Evolutionary conservation across 768 basidiomycete species (phyloP).

Genomic region (Trametes coccinea): DNA sequence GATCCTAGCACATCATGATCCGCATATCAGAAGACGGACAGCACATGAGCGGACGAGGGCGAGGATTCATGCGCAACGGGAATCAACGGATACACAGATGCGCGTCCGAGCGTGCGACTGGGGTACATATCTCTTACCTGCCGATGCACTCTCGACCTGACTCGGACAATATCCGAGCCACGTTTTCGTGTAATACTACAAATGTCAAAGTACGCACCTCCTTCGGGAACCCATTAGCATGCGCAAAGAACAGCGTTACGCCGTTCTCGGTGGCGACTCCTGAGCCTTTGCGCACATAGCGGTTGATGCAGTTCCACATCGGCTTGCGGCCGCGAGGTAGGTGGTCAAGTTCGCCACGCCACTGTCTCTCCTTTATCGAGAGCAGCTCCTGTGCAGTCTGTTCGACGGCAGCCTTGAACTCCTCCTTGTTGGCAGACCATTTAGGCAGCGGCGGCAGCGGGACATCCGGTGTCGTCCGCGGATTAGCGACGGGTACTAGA

Average conservation of each 20-base stretch:
- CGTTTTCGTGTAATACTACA: too few species aligned
- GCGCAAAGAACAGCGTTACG: slow-evolving; percentile 72
- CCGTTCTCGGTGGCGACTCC: slow-evolving; percentile 34
- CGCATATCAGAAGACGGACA: neutral
- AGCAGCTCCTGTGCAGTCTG: slow-evolving; percentile 31
- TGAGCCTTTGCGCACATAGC: slow-evolving; percentile 51
- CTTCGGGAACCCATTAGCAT: slow-evolving; percentile 88
- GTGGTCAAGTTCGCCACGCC: slow-evolving; percentile 26
- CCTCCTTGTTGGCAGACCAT: slow-evolving; percentile 37
- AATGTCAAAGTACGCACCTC: slow-evolving; percentile 49
- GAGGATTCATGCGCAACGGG: too few species aligned
- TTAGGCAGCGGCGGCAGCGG: slow-evolving; percentile 39
- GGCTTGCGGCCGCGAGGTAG: slow-evolving; percentile 32
- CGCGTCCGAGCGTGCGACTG: too few species aligned
- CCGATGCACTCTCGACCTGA: too few species aligned
- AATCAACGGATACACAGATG: too few species aligned
- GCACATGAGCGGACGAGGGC: too few species aligned
- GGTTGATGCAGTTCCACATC: slow-evolving; percentile 73
- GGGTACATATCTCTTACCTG: too few species aligned
- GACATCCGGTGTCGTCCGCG: slow-evolving; percentile 45
- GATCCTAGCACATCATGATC: neutral
- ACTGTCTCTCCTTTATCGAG: slow-evolving; percentile 35
- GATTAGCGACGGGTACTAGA: slow-evolving; percentile 53
- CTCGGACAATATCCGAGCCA: too few species aligned
- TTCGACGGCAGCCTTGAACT: slow-evolving; percentile 25